Evolutionary conservation across 1,139 yeast genomes (phyloP), one percentile per base, ranked within the genome.

Genomic region (Yamadazyma jaroonii): DNA sequence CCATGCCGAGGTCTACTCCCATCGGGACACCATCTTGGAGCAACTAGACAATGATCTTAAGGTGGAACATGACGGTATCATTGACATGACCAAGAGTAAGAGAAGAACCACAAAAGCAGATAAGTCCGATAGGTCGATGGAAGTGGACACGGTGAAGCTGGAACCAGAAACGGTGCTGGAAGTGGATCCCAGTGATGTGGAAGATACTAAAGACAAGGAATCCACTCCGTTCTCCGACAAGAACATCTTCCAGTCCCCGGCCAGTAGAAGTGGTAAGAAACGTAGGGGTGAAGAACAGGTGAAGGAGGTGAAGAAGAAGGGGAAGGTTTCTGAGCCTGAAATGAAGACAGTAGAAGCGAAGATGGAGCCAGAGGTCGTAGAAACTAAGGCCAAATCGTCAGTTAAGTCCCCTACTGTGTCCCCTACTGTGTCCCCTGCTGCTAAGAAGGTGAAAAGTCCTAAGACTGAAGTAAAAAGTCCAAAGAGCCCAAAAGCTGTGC

Each of bases 1-100:
- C 54, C 60, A 69, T 12, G 54, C 61, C 3, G 55, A 77, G n/a
- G 64, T 85, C 32, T 53, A 56, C 9, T 70, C 77, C 0, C 58
- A 62, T 9, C 62, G 77, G 2, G 49, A 53, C 0, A 45, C 52
- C 29, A 52, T 74, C 28, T 53, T 72, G 34, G 48, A 43, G 8
- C 47, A 46, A 9, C 47, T 46, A 38, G 43, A 46, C 12, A 26
- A 35, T 9, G 47, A 50, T 5, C 32, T 43, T 4, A 35, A 40
- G 15, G 57, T 52, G 31, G 55, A 53, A 29, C 62, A 56, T 31
- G 53, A 50, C 13, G 59, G 56, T 4, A 60, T 64, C 31, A 48
- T 57, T 29, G 46, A 49, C 37, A 55, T 54, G 43, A 39, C 44
- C 9, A 31, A 21, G 13, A 17, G 25, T 15, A 23, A 9, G 25